Evolutionary conservation across 2,329 filamentous ascomycete genomes (phyloP).

Genomic region (Onygenales sp.): DNA sequence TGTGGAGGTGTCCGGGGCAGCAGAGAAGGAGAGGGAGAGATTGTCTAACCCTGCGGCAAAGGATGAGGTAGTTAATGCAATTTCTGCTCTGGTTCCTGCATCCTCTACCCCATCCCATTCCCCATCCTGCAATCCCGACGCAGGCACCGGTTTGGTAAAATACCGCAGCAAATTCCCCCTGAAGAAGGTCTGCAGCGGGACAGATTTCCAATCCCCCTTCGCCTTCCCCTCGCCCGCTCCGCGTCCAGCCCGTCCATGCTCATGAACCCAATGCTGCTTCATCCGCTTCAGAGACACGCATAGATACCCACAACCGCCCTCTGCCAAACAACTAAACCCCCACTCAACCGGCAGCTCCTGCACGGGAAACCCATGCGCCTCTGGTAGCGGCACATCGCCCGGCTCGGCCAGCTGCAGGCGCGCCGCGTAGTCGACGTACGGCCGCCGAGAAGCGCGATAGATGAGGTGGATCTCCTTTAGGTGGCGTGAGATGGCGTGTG

Average conservation of each 20-base stretch:
- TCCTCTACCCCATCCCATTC: too few relatives aligned
- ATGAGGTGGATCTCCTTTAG: constrained; percentile 22
- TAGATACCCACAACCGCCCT: constrained; percentile 17
- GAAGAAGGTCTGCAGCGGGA: too few relatives aligned
- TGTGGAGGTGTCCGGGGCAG: constrained; percentile 12
- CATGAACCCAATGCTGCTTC: constrained; percentile 15
- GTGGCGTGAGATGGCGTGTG: constrained; percentile 17
- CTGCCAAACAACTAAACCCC: not conserved
- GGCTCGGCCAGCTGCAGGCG: constrained; percentile 2
- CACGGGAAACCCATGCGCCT: constrained; percentile 3
- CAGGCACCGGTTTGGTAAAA: too few relatives aligned
- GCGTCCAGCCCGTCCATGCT: too few relatives aligned
- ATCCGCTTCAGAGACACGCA: constrained; percentile 24
- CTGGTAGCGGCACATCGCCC: constrained; percentile 1
- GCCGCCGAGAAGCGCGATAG: constrained; percentile 7
- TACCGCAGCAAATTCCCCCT: too few relatives aligned
- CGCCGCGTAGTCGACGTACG: constrained; percentile 7
- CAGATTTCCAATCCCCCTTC: too few relatives aligned
- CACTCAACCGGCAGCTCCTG: not conserved
- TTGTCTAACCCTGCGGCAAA: constrained; percentile 12
- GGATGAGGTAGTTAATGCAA: too few relatives aligned
- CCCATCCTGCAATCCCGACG: too few relatives aligned
- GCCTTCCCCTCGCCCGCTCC: too few relatives aligned
- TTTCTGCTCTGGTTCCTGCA: too few relatives aligned
- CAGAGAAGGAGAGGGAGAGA: constrained; percentile 12